phyloP scores from a whole-genome alignment of 306 rosid genomes.

The Prunus mume region DNA sequence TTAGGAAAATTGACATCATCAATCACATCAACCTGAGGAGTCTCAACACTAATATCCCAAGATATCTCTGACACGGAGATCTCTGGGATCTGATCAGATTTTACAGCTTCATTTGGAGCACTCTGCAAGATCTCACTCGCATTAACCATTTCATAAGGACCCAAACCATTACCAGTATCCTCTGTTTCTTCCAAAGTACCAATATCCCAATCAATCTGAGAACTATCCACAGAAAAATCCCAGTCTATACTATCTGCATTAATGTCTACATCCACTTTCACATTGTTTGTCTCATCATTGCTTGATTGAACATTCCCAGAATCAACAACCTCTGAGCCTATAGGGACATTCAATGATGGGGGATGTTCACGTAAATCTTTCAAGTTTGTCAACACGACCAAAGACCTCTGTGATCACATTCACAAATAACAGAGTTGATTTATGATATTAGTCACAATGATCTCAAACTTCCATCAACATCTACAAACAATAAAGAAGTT shows the following conservation, averaged over 20 bases:
- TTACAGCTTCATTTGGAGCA: slow-evolving; percentile 44
- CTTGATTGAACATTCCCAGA: slow-evolving; percentile 38
- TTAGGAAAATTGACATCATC: slow-evolving; percentile 54
- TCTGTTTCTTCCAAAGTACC: slow-evolving; percentile 75
- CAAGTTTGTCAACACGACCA: slow-evolving; percentile 51
- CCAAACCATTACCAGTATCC: slow-evolving; percentile 76
- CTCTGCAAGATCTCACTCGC: slow-evolving; percentile 56
- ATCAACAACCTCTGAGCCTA: slow-evolving; percentile 58
- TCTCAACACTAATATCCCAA: slow-evolving; percentile 88
- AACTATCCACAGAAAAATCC: slow-evolving; percentile 76
- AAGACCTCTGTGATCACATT: slow-evolving; percentile 49
- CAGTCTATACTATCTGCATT: slow-evolving; percentile 72
- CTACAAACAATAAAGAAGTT: not conserved
- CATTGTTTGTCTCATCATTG: slow-evolving; percentile 41
- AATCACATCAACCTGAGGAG: slow-evolving; percentile 67
- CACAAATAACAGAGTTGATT: slow-evolving; percentile 23
- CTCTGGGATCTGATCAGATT: slow-evolving; percentile 46
- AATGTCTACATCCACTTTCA: slow-evolving; percentile 24
- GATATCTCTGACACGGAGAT: slow-evolving; percentile 45
- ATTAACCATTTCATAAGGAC: slow-evolving; percentile 87
- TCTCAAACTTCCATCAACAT: not conserved
- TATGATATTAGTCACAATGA: slow-evolving; percentile 19
- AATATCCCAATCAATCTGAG: slow-evolving; percentile 92
- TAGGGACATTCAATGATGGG: slow-evolving; percentile 69
- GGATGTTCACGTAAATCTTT: slow-evolving; percentile 55